A percentile compares a stretch with the other conserved stretches of the same genome.
phyloP scores from a whole-genome alignment of 73 alveolate genomes.

The Durusdinium trenchii region DNA sequence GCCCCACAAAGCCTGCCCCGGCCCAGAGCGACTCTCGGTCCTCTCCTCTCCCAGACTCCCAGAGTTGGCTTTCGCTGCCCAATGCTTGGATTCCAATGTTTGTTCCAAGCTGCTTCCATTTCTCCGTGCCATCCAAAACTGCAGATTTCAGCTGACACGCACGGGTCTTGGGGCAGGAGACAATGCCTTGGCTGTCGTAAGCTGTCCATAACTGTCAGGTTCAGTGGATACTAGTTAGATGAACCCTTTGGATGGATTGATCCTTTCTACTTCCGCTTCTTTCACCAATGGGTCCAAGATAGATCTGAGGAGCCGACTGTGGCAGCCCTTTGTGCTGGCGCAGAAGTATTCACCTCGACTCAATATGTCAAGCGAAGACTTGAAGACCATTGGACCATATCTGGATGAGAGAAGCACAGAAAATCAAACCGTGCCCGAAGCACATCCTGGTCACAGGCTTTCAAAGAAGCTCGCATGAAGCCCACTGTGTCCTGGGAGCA shows the following conservation, averaged over 20 bases:
- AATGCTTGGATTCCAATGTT: not conserved
- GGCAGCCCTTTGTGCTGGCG: slow-evolving; percentile 75
- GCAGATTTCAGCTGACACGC: slow-evolving; percentile 75
- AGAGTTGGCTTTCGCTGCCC: not conserved
- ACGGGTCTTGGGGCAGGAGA: slow-evolving; percentile 81
- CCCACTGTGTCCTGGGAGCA: slow-evolving; percentile 31
- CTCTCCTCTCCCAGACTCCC: too few species aligned
- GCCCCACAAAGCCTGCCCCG: too few species aligned
- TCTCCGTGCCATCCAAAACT: slow-evolving; percentile 42
- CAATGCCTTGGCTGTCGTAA: not conserved
- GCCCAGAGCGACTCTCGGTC: too few species aligned
- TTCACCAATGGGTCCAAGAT: not conserved
- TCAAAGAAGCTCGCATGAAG: slow-evolving; percentile 37
- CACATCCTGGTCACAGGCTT: too few species aligned
- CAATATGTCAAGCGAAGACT: too few species aligned
- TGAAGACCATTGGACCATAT: too few species aligned
- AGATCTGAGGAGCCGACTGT: not conserved
- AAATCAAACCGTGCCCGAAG: too few species aligned
- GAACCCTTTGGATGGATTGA: not conserved
- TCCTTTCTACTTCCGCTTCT: not conserved
- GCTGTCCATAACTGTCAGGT: not conserved
- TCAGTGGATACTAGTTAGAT: not conserved
- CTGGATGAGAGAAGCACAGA: too few species aligned
- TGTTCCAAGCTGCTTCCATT: not conserved
- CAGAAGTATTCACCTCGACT: slow-evolving; percentile 74